phyloP scores from a whole-genome alignment of 2,329 filamentous ascomycete species.

The Helminthosporium solani region DNA sequence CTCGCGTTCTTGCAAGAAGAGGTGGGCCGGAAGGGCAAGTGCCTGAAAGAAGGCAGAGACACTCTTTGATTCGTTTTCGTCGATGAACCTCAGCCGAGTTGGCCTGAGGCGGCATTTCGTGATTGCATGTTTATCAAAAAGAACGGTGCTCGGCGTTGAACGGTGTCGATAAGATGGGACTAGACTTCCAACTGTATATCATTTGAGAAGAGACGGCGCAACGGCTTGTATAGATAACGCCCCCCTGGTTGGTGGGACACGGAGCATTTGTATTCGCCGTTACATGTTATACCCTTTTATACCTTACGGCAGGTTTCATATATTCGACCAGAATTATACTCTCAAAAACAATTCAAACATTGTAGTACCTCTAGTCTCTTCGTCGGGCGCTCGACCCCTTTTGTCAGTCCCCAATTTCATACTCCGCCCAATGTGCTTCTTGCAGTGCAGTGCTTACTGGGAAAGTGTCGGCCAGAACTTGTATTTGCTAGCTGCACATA shows the following conservation, averaged over 20 bases:
- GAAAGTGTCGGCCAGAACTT: too few relatives aligned
- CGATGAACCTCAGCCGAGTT: too few relatives aligned
- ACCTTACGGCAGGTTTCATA: background rate
- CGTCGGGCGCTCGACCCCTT: too few relatives aligned
- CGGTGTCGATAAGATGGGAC: background rate
- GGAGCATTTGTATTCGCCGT: background rate
- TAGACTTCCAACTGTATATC: background rate
- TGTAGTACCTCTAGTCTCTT: too few relatives aligned
- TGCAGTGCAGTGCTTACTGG: too few relatives aligned
- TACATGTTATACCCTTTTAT: background rate
- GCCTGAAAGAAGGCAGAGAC: constrained; percentile 35
- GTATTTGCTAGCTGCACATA: too few relatives aligned
- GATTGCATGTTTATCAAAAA: background rate
- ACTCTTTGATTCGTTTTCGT: background rate
- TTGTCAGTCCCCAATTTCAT: too few relatives aligned
- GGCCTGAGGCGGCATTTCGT: background rate
- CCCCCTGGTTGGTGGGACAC: background rate
- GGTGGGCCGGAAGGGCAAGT: constrained; percentile 41
- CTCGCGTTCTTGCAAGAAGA: constrained; percentile 40
- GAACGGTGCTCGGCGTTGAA: background rate
- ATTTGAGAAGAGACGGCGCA: background rate
- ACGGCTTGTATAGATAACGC: background rate
- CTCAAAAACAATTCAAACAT: too few relatives aligned
- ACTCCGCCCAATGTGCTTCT: too few relatives aligned
- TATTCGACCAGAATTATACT: too few relatives aligned